A percentile compares a stretch with the other conserved stretches of the same genome.
phyloP scores from a whole-genome alignment of 1,139 yeast species.

The Nakaseomyces uthaithaninus region DNA sequence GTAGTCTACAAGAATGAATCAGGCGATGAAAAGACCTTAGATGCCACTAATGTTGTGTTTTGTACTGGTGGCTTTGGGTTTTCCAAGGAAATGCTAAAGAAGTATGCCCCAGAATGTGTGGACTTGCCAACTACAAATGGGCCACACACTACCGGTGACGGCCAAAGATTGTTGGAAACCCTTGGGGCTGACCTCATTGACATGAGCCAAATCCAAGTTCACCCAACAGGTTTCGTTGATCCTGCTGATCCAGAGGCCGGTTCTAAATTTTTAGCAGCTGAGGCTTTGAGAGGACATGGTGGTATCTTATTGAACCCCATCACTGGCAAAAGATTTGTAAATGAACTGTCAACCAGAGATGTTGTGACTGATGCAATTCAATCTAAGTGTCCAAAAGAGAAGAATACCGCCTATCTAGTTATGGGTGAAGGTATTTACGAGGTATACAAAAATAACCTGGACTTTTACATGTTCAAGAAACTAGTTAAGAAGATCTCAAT shows the following conservation, averaged over 20 bases:
- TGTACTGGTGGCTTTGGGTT: conserved; percentile 68
- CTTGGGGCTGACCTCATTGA: conserved; percentile 57
- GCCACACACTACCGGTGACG: conserved; percentile 69
- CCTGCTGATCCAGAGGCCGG: conserved; percentile 45
- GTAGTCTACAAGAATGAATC: conserved; percentile 40
- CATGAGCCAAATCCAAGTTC: conserved; percentile 72
- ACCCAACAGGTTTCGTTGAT: conserved; percentile 74
- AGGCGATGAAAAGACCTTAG: conserved; percentile 24
- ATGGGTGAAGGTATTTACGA: conserved; percentile 34
- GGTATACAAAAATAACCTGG: conserved; percentile 41
- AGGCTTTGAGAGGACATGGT: conserved; percentile 71
- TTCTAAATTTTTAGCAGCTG: conserved; percentile 68
- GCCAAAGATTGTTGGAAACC: conserved; percentile 52
- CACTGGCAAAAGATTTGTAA: conserved; percentile 59
- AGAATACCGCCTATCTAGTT: conserved; percentile 35
- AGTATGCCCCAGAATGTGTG: conserved; percentile 54
- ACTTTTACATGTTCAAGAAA: conserved; percentile 59
- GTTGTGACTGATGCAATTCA: conserved; percentile 48
- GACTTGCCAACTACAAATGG: conserved; percentile 69
- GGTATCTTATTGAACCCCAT: conserved; percentile 53
- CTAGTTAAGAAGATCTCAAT: conserved; percentile 50
- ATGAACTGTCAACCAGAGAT: conserved; percentile 66
- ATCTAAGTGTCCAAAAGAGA: conserved; percentile 32
- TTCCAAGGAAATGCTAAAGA: conserved; percentile 44
- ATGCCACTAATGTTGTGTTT: conserved; percentile 45